Evolutionary conservation across 306 rosid species (phyloP).

Genomic region (Quercus gilva): DNA sequence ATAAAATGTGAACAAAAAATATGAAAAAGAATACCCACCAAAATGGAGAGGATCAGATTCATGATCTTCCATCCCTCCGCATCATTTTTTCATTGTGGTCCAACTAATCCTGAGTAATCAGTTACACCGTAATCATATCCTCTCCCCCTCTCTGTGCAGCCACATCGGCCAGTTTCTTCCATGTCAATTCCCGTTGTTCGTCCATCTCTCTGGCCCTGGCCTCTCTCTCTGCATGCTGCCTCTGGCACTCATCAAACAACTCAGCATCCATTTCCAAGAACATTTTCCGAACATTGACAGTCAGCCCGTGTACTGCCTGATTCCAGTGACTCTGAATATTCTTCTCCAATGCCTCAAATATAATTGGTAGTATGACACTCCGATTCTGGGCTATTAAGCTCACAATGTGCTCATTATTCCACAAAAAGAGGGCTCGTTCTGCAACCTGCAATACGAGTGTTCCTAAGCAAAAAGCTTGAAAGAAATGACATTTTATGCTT

Average conservation of each 20-base stretch:
- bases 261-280: conserved; percentile 90
- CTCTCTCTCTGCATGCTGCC: conserved; percentile 59
- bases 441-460: conserved; percentile 71
- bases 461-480: conserved; percentile 25
- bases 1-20: conserved; percentile 23
- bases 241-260: conserved; percentile 85
- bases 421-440: conserved; percentile 86
- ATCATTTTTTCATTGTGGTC: conserved; percentile 25
- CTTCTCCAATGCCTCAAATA: conserved; percentile 76
- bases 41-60: conserved; percentile 42
- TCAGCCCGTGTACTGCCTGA: conserved; percentile 91
- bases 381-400: conserved; percentile 94
- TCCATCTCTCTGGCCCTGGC: conserved; percentile 56
- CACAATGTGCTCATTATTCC: conserved; percentile 96
- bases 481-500: neutral
- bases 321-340: conserved; percentile 83
- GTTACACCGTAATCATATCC: conserved; percentile 53
- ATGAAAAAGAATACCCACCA: conserved; percentile 52
- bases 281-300: conserved; percentile 84
- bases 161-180: conserved; percentile 84
- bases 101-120: neutral
- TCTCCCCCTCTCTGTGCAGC: conserved; percentile 57
- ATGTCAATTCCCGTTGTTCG: conserved; percentile 62
- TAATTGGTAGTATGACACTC: conserved; percentile 63
- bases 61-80: conserved; percentile 33